These are phyloP conservation scores for Anisodus acutangulus DNA, from an alignment of 257 asterid species.

Conservation along the genomic window DNA sequence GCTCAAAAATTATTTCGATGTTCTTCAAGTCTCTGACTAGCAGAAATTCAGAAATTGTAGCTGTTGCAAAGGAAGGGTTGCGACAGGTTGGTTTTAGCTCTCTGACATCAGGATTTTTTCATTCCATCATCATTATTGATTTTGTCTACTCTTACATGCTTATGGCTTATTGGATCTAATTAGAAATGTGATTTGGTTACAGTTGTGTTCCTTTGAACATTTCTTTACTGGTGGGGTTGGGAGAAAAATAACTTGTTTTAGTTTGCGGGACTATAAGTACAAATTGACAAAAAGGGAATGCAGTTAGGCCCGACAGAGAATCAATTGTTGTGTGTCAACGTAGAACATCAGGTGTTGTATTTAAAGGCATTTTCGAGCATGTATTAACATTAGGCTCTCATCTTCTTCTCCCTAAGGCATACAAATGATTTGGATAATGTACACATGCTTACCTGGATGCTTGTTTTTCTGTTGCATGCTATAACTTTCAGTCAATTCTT, in stretches of 20 bases:
- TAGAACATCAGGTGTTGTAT: not conserved
- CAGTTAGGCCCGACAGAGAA: not conserved
- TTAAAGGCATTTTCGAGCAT: conserved; percentile 5
- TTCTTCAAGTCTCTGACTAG: conserved; percentile 97
- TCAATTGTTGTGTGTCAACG: not conserved
- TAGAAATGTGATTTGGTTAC: conserved; percentile 21
- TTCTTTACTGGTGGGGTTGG: conserved; percentile 1
- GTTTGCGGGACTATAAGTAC: not conserved
- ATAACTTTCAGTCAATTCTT: conserved; percentile 9
- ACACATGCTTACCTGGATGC: not conserved
- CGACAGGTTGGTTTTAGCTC: conserved; percentile 71
- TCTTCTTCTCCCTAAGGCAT: conserved; percentile 22
- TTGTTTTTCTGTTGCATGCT: conserved; percentile 13
- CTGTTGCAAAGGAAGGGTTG: conserved; percentile 98
- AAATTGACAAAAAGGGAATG: not conserved
- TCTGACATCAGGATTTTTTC: conserved; percentile 13
- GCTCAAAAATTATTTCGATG: conserved; percentile 94
- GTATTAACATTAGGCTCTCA: not conserved
- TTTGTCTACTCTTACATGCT: not conserved
- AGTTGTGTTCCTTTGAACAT: not conserved
- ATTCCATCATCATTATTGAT: not conserved
- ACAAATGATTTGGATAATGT: not conserved
- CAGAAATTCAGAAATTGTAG: conserved; percentile 86
- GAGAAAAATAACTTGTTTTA: not conserved
- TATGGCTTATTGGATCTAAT: not conserved